phyloP scores from a whole-genome alignment of 345 rosid genomes.

The Firmiana major region DNA sequence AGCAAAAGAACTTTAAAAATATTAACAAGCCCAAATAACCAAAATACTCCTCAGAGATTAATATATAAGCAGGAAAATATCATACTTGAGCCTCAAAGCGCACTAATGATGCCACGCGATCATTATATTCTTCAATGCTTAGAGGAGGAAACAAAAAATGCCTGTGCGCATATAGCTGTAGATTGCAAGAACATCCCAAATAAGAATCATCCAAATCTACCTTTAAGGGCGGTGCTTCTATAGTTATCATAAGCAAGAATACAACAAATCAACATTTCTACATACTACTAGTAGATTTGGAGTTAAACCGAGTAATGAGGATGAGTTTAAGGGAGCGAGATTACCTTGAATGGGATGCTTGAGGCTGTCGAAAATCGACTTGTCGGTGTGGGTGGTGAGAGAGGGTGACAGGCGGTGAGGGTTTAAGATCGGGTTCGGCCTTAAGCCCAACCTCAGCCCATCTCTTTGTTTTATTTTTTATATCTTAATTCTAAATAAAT shows the following conservation, averaged over 20 bases:
- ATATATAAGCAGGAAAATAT: conserved; percentile 12
- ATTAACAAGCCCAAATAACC: not conserved
- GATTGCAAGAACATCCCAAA: conserved; percentile 12
- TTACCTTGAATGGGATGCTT: conserved; percentile 55
- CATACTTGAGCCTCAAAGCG: conserved; percentile 92
- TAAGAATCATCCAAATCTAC: conserved; percentile 1
- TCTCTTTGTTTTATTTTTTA: no score
- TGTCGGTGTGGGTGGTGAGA: conserved; percentile 23
- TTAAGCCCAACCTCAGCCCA: no score
- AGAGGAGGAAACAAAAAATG: conserved; percentile 85
- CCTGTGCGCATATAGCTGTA: conserved; percentile 80
- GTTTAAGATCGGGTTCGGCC: conserved; percentile 23
- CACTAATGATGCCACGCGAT: conserved; percentile 71
- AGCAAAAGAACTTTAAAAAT: conserved; percentile 16
- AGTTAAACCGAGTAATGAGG: not conserved
- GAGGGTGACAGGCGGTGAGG: conserved; percentile 25
- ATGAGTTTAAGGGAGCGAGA: not conserved
- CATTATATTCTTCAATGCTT: conserved; percentile 73
- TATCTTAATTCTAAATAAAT: no score
- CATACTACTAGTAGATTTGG: no score
- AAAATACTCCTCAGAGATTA: not conserved
- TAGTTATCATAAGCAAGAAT: no score
- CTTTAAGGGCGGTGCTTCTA: no score
- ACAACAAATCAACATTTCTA: no score
- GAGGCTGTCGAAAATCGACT: conserved; percentile 52